Evolutionary conservation across 179 eudicot species (phyloP).

Genomic region (Beta corolliflora): DNA sequence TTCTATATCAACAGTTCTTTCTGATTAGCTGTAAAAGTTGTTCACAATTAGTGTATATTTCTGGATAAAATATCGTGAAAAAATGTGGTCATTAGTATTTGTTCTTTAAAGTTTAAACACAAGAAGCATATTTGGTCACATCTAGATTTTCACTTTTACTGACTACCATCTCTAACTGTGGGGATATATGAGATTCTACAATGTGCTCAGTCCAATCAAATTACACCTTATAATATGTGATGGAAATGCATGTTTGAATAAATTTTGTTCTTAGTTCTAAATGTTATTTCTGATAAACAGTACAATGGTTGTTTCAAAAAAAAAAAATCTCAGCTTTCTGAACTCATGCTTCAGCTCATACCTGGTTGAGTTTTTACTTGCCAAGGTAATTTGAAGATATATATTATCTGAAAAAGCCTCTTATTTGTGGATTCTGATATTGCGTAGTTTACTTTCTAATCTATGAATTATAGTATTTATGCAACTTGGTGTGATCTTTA

Average conservation of each 20-base stretch:
- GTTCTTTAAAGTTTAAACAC: neutral
- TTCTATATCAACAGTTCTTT: too few species aligned
- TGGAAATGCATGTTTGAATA: too few species aligned
- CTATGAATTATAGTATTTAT: neutral
- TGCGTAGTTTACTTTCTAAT: too few species aligned
- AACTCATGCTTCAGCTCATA: neutral
- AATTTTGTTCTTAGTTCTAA: too few species aligned
- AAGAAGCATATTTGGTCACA: neutral
- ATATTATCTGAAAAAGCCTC: neutral
- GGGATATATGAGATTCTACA: neutral
- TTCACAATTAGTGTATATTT: neutral
- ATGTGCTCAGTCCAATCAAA: neutral
- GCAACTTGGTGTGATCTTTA: neutral
- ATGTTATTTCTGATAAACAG: neutral
- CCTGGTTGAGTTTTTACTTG: neutral
- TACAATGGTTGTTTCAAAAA: neutral
- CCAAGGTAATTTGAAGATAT: neutral
- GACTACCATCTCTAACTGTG: neutral
- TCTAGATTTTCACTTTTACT: neutral
- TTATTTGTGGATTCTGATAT: neutral
- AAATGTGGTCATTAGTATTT: neutral
- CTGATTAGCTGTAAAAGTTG: neutral
- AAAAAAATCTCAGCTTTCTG: too few species aligned
- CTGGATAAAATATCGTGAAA: neutral
- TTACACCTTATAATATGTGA: too few species aligned